Base-by-base conservation (phyloP, 192 early-diverging fungal species). In the Kappamyces sp. region DNA sequence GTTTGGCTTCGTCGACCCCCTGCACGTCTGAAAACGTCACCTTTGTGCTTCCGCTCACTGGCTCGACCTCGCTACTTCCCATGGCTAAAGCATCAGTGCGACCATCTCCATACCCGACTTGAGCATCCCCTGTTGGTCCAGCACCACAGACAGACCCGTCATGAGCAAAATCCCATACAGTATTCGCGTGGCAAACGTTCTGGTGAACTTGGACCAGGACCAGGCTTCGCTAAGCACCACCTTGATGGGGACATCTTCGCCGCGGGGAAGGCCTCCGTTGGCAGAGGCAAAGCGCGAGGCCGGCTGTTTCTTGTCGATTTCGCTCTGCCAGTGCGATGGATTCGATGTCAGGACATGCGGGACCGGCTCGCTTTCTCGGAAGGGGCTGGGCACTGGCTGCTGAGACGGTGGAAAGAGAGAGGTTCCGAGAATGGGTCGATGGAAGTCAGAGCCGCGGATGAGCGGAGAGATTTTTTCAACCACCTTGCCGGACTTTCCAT, bases 1-100 rank as follows among this genome's bases (percentile, higher is more conserved):
- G 86, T 66, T 99, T 99, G 30, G 96, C 95, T 65, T 99, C 96
- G 49, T 96, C 93, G 35, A 95, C 92, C 33, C 95, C 94, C 66
- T 95, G 93, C 0, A 98, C 96, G 61, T 98, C 96, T 2, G 86
- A 74, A 63, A 98, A 96, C 54, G 80, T 89, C 49, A 92, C 87
- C 29, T 77, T 68, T 45, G 82, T 80, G 47, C 77, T 69, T 32
- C 52, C 3, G n/a, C 50, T 63, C 35, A 61, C 65, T 3, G 79
- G 73, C 57, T 81, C 76, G 30, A 81, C 67, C 45, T 77, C 78
- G 3, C 59, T 54, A 8, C 47, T 59, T 29, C 47, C 49, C 62
- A 76, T 76, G 6, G 69, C 76, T 61, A 38, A 39, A 54, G 55
- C n/a, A 34, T 32, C 34, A 47, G 30, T 4, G 31, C n/a, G 12